Evolutionary conservation across 257 asterid species (phyloP).

Genomic region (Striga asiatica): DNA sequence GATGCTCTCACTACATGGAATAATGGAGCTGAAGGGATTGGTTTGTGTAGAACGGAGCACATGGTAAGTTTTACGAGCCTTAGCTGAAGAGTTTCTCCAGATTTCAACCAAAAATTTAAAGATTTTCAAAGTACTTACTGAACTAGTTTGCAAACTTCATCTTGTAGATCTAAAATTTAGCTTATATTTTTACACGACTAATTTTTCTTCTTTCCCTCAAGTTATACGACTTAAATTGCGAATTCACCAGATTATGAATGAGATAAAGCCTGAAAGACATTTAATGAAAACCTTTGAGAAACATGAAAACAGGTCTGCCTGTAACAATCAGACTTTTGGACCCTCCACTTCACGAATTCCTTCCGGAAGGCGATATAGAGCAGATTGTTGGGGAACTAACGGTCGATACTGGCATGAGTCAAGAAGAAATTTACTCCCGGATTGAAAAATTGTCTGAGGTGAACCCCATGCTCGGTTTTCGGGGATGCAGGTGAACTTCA

Average conservation of each 20-base stretch:
- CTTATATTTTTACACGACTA: too few relatives aligned
- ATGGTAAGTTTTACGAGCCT: constrained; percentile 37
- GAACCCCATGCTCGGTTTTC: constrained; percentile 98
- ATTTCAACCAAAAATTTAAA: too few relatives aligned
- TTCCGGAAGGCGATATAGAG: constrained; percentile 84
- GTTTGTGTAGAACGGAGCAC: constrained; percentile 92
- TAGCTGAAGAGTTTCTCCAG: background rate
- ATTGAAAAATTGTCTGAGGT: constrained; percentile 87
- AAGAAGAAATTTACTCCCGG: constrained; percentile 69
- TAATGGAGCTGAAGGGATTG: constrained; percentile 95
- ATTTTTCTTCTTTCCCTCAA: too few relatives aligned
- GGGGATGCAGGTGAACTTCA: constrained; percentile 84
- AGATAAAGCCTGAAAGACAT: background rate
- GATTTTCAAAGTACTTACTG: too few relatives aligned
- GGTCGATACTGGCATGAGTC: constrained; percentile 54
- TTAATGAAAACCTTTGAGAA: background rate
- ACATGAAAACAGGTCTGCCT: constrained; percentile 57
- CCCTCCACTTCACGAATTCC: constrained; percentile 95
- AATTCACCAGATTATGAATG: background rate
- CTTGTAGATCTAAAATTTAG: too few relatives aligned
- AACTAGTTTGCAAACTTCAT: too few relatives aligned
- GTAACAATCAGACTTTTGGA: constrained; percentile 90
- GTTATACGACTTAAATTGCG: too few relatives aligned
- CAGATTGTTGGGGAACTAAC: constrained; percentile 73
- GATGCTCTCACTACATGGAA: constrained; percentile 78